Base-by-base conservation (phyloP, 2,329 filamentous ascomycete genomes). In the Pseudopyricularia cyperi region DNA sequence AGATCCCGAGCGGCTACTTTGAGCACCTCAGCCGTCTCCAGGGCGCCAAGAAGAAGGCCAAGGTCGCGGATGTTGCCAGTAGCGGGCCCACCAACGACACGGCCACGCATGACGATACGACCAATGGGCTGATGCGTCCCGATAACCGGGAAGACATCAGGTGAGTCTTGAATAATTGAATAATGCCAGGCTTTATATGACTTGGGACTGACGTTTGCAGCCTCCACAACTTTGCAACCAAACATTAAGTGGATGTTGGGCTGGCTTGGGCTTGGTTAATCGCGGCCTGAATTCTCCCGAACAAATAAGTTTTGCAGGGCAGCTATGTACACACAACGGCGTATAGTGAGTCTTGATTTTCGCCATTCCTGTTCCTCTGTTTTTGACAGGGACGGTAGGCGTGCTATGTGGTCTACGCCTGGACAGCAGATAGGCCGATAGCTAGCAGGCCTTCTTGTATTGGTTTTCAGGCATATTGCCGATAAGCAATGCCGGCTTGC, bases 1-100 rank as follows among this genome's bases (percentile, higher is more conserved):
- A 81, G 0, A 85, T 96, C 2, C 79, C 84, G 1, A 76, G 82
- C 7, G 82, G 78, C 35, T 96, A 96, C 69, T 93, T 96, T 59
- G 80, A 87, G 57, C 87, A 89, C 60, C 73, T 94, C 5, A 83
- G 87, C 66, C 71, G 76, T 54, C 68, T 89, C 17, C 76, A 87
- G 51, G 85, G 84, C 47, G 82, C 87, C 65, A 83, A 79, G 56
- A 50, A 53, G 32, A 54, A 55, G 49, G 52, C 49, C 39, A 33
- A 37, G n/a, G 52, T 52, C 12, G 52, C 51, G 17, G 24, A 15
- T 17, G 17, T 47, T 47, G 24, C 32, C 12, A 7, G 19, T 14
- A 17, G n/a, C 17, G 28, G 26, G 32, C 32, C 49, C n/a, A 28
- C 37, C 9, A 44, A 42, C 24, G 30, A 51, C 5, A 39, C 8